phyloP scores from a whole-genome alignment of 805 yeast species.

The Ogataea dorogensis region DNA sequence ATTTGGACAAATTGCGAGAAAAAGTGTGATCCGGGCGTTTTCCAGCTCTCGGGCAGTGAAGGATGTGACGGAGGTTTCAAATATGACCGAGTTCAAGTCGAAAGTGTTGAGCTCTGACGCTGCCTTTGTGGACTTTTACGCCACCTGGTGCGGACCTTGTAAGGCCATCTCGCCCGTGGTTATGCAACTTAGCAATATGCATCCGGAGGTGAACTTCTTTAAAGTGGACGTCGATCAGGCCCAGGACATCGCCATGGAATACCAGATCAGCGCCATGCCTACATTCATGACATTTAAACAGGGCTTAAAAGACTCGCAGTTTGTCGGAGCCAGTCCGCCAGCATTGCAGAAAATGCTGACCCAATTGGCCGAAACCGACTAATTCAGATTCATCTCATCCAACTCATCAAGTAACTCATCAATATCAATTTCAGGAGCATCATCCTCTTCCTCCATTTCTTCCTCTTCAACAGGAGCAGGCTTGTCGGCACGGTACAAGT shows the following conservation, averaged over 20 bases:
- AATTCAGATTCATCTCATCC: conserved; percentile 84
- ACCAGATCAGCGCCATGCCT: conserved; percentile 73
- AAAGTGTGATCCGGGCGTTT: conserved; percentile 1
- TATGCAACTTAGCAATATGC: conserved; percentile 41
- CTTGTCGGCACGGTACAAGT: conserved; percentile 70
- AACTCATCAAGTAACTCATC: conserved; percentile 94
- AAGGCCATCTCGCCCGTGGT: conserved; percentile 64
- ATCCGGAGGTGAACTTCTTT: conserved; percentile 53
- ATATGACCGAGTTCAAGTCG: conserved; percentile 37
- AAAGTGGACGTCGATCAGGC: conserved; percentile 71
- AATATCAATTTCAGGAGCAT: conserved; percentile 82
- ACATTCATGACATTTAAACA: conserved; percentile 63
- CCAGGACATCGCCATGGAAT: conserved; percentile 56
- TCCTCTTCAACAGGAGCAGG: conserved; percentile 42
- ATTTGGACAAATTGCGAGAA: conserved; percentile 12
- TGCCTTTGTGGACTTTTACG: conserved; percentile 63
- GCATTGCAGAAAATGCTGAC: conserved; percentile 34
- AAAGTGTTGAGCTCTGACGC: conserved; percentile 38
- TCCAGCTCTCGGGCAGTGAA: background rate
- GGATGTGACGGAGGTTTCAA: conserved; percentile 28
- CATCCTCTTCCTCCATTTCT: conserved; percentile 49
- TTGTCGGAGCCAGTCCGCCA: conserved; percentile 63
- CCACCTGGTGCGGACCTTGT: conserved; percentile 81
- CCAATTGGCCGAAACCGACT: too few relatives aligned
- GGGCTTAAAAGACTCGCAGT: conserved; percentile 53